Evolutionary conservation across 352 stramenopile genomes (phyloP).

Genomic region (Pythium aquatile): DNA sequence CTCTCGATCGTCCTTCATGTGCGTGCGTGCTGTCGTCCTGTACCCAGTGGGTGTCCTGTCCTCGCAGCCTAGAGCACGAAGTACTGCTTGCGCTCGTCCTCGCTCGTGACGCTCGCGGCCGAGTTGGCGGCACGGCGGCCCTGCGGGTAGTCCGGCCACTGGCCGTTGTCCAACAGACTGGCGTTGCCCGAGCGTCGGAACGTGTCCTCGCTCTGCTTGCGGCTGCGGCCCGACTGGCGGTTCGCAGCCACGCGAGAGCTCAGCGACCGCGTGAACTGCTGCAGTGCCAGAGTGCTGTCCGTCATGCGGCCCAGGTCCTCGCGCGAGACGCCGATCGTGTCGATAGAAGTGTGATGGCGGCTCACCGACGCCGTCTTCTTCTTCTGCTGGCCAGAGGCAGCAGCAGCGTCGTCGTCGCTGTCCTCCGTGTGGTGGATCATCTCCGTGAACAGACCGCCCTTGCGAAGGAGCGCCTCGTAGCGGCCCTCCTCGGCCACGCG

Average conservation of each 20-base stretch:
- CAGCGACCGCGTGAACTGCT: slow-evolving; percentile 80
- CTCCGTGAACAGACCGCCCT: slow-evolving; percentile 78
- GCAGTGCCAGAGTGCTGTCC: slow-evolving; percentile 56
- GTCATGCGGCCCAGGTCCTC: slow-evolving; percentile 7
- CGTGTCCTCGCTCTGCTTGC: slow-evolving; percentile 55
- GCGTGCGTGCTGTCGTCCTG: neutral
- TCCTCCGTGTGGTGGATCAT: slow-evolving; percentile 81
- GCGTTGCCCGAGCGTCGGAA: slow-evolving; percentile 62
- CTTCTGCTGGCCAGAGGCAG: slow-evolving; percentile 14
- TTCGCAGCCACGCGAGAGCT: slow-evolving; percentile 68
- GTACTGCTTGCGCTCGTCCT: slow-evolving; percentile 81
- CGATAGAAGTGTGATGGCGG: slow-evolving; percentile 19
- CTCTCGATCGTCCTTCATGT: neutral
- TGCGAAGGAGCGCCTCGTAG: slow-evolving; percentile 42
- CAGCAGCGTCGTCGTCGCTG: slow-evolving; percentile 43
- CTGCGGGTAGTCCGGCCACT: slow-evolving; percentile 38
- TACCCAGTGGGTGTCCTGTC: neutral
- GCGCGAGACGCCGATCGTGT: slow-evolving; percentile 19
- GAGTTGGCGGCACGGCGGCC: slow-evolving; percentile 39
- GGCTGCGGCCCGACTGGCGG: slow-evolving; percentile 53
- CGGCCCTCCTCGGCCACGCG: slow-evolving; percentile 69
- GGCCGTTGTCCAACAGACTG: slow-evolving; percentile 40
- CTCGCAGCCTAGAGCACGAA: slow-evolving; percentile 61
- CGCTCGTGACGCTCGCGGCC: slow-evolving; percentile 35
- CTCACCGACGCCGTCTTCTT: slow-evolving; percentile 26